Evolutionary conservation across 192 early-diverging fungal species (phyloP).

Genomic region (Phlyctochytrium planicorne): DNA sequence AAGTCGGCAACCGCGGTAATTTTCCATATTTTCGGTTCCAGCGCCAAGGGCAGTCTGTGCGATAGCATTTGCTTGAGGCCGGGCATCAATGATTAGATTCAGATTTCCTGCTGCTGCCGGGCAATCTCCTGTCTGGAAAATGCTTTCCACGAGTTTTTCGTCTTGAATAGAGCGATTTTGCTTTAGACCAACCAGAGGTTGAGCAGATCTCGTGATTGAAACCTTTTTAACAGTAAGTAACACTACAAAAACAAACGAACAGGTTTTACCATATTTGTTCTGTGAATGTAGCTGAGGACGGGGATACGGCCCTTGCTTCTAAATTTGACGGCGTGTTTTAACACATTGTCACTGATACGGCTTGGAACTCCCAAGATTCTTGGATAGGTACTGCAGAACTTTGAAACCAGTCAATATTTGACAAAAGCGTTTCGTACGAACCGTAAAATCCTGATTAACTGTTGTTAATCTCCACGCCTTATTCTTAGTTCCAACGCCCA

Average conservation of each 20-base stretch:
- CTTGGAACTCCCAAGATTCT: slow-evolving; percentile 74
- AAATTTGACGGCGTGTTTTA: slow-evolving; percentile 86
- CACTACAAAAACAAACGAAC: not conserved
- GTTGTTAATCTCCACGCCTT: slow-evolving; percentile 77
- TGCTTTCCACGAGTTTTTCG: slow-evolving; percentile 92
- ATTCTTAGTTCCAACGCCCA: slow-evolving; percentile 71
- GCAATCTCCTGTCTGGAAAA: slow-evolving; percentile 64
- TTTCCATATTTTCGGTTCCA: slow-evolving; percentile 91
- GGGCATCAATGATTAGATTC: slow-evolving; percentile 93
- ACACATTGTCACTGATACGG: slow-evolving; percentile 84
- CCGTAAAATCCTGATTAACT: slow-evolving; percentile 73
- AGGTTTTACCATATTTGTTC: slow-evolving; percentile 63
- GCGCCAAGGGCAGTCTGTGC: slow-evolving; percentile 90
- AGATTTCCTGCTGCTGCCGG: slow-evolving; percentile 36
- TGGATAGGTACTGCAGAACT: slow-evolving; percentile 92
- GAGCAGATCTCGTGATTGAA: slow-evolving; percentile 89
- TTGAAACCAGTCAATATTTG: slow-evolving; percentile 7
- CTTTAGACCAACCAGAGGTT: slow-evolving; percentile 95
- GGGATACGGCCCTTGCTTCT: slow-evolving; percentile 90
- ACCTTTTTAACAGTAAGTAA: slow-evolving; percentile 48
- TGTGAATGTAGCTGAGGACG: slow-evolving; percentile 84
- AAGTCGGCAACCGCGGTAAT: slow-evolving; percentile 86
- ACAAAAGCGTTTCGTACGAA: slow-evolving; percentile 29
- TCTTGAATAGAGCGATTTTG: slow-evolving; percentile 95
- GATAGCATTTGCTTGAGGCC: slow-evolving; percentile 92